A percentile compares a stretch with the other conserved stretches of the same genome.
phyloP scores from a whole-genome alignment of 371 early-diverging fungal species.

The Sanchytrium tribonematis region DNA sequence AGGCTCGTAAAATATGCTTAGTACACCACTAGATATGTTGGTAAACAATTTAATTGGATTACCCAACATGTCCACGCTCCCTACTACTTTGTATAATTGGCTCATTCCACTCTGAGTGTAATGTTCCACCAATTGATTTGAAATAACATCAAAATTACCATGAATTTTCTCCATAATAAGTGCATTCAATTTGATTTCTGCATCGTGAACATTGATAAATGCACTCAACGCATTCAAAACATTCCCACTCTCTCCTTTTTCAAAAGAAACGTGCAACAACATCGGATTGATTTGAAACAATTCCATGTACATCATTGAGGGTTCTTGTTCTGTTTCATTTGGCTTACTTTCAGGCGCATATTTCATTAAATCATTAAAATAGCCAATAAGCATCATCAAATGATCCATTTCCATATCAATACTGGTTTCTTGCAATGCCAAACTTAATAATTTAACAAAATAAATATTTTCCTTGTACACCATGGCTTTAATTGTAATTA shows the following conservation, averaged over 20 bases:
- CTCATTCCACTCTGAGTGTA: conserved; percentile 65
- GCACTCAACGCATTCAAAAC: neutral
- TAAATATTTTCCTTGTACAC: neutral
- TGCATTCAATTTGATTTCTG: conserved; percentile 14
- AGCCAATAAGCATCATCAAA: neutral
- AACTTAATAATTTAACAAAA: neutral
- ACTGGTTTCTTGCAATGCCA: neutral
- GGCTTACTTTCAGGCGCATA: neutral
- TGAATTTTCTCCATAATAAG: conserved; percentile 62
- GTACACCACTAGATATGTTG: conserved; percentile 72
- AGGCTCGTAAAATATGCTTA: conserved; percentile 39
- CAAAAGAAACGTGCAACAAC: neutral
- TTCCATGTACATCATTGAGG: neutral
- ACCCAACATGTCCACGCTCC: conserved; percentile 85
- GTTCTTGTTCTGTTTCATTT: neutral
- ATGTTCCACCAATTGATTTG: conserved; percentile 46
- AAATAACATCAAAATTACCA: conserved; percentile 38
- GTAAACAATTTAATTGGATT: conserved; percentile 91
- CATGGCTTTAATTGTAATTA: neutral
- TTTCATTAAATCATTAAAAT: neutral
- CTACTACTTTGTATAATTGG: conserved; percentile 66
- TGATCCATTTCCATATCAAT: neutral
- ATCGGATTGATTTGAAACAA: neutral
- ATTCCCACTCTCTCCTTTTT: neutral
- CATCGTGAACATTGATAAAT: conserved; percentile 1